A percentile compares a stretch with the other conserved stretches of the same genome.
Conservation (phyloP, 2,329 filamentous ascomycete species). For the Ophidiomyces ophidiicola region DNA sequence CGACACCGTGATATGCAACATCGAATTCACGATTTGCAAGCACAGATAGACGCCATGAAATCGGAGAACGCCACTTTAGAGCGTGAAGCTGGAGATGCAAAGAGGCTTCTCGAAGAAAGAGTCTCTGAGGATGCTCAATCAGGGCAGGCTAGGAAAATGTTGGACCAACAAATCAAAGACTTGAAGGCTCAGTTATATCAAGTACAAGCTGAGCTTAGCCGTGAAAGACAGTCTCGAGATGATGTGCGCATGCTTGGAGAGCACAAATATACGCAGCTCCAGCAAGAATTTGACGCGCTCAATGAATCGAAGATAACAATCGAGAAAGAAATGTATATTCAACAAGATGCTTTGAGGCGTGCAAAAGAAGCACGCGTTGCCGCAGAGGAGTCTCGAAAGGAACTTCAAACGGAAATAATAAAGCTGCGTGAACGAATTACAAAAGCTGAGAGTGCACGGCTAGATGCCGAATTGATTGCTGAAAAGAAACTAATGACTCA, state of each 20-base stretch:
- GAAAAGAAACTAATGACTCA: conserved; percentile 67
- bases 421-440: conserved; percentile 71
- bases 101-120: conserved; percentile 71
- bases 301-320: conserved; percentile 95
- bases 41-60: conserved; percentile 74
- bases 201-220: conserved; percentile 75
- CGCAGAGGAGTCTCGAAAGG: conserved; percentile 78
- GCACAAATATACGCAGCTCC: conserved; percentile 70
- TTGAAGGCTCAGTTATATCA: conserved; percentile 77
- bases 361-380: conserved; percentile 68
- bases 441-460: conserved; percentile 70
- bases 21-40: conserved; percentile 71
- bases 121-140: conserved; percentile 83
- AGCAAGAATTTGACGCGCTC: conserved; percentile 71
- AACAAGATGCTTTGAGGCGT: conserved; percentile 80
- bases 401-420: conserved; percentile 75
- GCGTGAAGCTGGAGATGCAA: conserved; percentile 79
- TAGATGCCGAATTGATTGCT: conserved; percentile 67
- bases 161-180: conserved; percentile 77
- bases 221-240: conserved; percentile 84
- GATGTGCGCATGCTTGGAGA: conserved; percentile 85
- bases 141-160: conserved; percentile 63
- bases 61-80: conserved; percentile 74
- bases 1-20: conserved; percentile 70
- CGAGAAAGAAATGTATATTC: conserved; percentile 92